Conservation (phyloP, 2,329 filamentous ascomycete species). For the Fusarium albosuccineum region DNA sequence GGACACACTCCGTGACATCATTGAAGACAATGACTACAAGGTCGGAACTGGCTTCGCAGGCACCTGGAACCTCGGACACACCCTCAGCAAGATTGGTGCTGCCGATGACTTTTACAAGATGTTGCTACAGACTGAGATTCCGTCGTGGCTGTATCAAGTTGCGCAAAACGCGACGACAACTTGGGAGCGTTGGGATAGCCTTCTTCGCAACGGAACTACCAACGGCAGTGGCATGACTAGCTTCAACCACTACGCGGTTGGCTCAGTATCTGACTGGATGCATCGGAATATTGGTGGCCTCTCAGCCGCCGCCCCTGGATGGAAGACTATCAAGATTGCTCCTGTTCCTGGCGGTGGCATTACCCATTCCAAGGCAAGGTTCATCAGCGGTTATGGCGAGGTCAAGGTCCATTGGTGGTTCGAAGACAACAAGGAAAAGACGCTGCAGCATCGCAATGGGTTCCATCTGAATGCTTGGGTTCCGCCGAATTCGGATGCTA, state of each 20-base stretch:
- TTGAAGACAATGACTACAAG: constrained; percentile 51
- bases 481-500: no score
- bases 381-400: background rate
- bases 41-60: constrained; percentile 57
- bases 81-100: constrained; percentile 37
- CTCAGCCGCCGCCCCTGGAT: constrained; percentile 55
- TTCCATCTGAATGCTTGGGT: no score
- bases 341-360: constrained; percentile 50
- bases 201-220: constrained; percentile 58
- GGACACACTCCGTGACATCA: constrained; percentile 45
- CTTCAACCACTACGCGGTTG: constrained; percentile 65
- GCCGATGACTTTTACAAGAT: constrained; percentile 59
- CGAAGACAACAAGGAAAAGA: no score
- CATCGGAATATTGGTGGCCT: constrained; percentile 59
- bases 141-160: constrained; percentile 64
- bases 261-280: constrained; percentile 62
- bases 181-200: constrained; percentile 65
- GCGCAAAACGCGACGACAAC: constrained; percentile 61
- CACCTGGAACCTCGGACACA: constrained; percentile 9
- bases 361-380: background rate
- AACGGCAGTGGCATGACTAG: constrained; percentile 63
- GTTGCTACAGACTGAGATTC: constrained; percentile 59
- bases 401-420: no score
- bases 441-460: no score
- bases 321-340: constrained; percentile 53